phyloP scores from a whole-genome alignment of 2,329 filamentous ascomycete genomes.

The Lomentospora prolificans region DNA sequence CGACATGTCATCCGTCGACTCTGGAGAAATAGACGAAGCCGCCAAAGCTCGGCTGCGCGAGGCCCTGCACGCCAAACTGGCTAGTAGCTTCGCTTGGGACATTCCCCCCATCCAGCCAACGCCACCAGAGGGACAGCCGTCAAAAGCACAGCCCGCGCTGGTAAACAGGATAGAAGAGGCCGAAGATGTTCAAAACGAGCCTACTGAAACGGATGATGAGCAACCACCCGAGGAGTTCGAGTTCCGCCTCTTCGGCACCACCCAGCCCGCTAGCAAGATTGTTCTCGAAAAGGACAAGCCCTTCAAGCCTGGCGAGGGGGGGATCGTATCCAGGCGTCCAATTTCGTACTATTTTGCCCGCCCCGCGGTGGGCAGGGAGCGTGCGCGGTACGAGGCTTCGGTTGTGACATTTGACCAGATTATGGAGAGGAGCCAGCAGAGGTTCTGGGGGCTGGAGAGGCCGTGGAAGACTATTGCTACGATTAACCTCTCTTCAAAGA shows the following conservation, averaged over 20 bases:
- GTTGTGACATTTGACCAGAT: slow-evolving; percentile 46
- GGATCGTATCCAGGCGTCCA: slow-evolving; percentile 28
- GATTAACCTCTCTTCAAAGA: slow-evolving; percentile 26
- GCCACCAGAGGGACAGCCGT: not conserved
- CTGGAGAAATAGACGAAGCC: slow-evolving; percentile 4
- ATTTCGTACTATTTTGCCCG: slow-evolving; percentile 38
- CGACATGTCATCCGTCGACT: slow-evolving; percentile 11
- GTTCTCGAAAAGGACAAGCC: slow-evolving; percentile 35
- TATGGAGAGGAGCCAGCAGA: slow-evolving; percentile 27
- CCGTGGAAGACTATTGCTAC: slow-evolving; percentile 45
- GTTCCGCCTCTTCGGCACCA: slow-evolving; percentile 47
- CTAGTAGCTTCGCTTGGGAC: slow-evolving; percentile 8
- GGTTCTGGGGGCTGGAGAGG: slow-evolving; percentile 48
- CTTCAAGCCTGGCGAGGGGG: slow-evolving; percentile 23
- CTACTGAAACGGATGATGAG: slow-evolving; percentile 12
- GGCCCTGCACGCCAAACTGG: slow-evolving; percentile 12
- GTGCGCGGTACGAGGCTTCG: slow-evolving; percentile 29
- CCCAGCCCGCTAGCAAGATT: slow-evolving; percentile 36
- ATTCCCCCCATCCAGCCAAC: not conserved
- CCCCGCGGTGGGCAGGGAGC: slow-evolving; percentile 24
- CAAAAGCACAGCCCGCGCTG: not conserved
- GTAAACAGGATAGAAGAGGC: not conserved
- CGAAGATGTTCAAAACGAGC: slow-evolving; percentile 5
- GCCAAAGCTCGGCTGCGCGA: slow-evolving; percentile 6
- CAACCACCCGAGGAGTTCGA: slow-evolving; percentile 35